phyloP scores from a whole-genome alignment of 345 rosid genomes.

The Jatropha curcas region DNA sequence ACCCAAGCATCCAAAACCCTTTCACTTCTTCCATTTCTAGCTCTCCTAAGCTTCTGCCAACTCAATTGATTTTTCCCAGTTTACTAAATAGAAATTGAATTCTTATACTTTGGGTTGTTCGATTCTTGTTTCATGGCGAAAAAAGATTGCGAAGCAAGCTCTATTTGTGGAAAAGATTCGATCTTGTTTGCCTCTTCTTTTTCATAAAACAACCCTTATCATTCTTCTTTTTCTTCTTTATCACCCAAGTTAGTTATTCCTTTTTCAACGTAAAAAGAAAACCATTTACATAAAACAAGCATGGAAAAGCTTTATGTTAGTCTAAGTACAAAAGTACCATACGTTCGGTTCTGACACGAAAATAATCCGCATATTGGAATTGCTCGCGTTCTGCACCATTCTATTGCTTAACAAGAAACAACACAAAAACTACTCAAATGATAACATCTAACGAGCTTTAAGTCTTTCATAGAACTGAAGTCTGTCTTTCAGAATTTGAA shows the following conservation, averaged over 20 bases:
- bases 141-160: conserved; percentile 42
- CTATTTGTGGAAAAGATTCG: conserved; percentile 18
- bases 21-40: conserved; percentile 67
- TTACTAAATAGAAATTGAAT: conserved; percentile 2
- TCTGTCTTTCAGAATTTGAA: too few species aligned
- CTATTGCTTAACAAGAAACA: too few species aligned
- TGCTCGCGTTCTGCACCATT: too few species aligned
- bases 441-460: too few species aligned
- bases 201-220: neutral
- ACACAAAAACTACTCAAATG: too few species aligned
- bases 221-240: conserved; percentile 17
- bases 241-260: conserved; percentile 22
- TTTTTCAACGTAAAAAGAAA: neutral
- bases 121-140: conserved; percentile 19
- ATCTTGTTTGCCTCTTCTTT: conserved; percentile 38
- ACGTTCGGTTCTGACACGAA: too few species aligned
- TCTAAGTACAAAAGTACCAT: too few species aligned
- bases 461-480: too few species aligned
- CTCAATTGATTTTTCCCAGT: conserved; percentile 42
- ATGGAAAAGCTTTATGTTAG: too few species aligned
- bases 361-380: too few species aligned
- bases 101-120: neutral
- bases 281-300: neutral
- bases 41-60: conserved; percentile 43
- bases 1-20: conserved; percentile 72